phyloP scores from a whole-genome alignment of 306 rosid species.

The Medicago ruthenica region DNA sequence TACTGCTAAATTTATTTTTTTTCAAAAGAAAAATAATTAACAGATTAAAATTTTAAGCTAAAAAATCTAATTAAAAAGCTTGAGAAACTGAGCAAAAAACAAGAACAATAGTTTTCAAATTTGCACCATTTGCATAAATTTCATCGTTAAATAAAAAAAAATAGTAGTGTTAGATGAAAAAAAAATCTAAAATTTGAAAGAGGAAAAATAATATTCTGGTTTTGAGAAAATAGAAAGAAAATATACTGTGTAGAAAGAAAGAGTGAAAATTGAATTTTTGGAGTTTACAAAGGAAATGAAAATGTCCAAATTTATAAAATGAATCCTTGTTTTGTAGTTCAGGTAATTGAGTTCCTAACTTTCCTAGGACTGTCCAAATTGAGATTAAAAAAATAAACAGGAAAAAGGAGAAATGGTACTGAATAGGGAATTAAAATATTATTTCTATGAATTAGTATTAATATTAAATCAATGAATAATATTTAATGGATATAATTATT shows the following conservation, averaged over 20 bases:
- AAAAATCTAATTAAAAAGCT: constrained; percentile 36
- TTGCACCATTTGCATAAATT: constrained; percentile 42
- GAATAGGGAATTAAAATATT: constrained; percentile 53
- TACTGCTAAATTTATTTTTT: neutral
- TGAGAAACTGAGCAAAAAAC: constrained; percentile 40
- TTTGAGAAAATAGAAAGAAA: constrained; percentile 19
- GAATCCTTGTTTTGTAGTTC: constrained; percentile 59
- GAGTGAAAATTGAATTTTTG: constrained; percentile 49
- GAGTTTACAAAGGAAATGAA: constrained; percentile 59
- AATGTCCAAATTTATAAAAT: constrained; percentile 57
- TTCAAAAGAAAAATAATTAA: neutral
- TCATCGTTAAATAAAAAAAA: neutral
- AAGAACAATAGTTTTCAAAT: constrained; percentile 40
- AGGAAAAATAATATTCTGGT: constrained; percentile 39
- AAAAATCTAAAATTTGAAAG: constrained; percentile 36
- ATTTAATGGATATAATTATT: constrained; percentile 52
- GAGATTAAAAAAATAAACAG: constrained; percentile 59
- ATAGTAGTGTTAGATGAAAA: constrained; percentile 40
- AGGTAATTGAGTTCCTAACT: constrained; percentile 79
- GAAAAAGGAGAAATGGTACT: constrained; percentile 48
- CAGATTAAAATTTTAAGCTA: constrained; percentile 19
- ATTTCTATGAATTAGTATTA: constrained; percentile 47
- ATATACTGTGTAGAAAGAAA: constrained; percentile 45
- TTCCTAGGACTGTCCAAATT: constrained; percentile 69
- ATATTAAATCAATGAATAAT: constrained; percentile 49